Percentiles rank a stretch among this genome's conserved stretches.
phyloP scores from a whole-genome alignment of 768 basidiomycete species.

The Cytidiella melzeri region DNA sequence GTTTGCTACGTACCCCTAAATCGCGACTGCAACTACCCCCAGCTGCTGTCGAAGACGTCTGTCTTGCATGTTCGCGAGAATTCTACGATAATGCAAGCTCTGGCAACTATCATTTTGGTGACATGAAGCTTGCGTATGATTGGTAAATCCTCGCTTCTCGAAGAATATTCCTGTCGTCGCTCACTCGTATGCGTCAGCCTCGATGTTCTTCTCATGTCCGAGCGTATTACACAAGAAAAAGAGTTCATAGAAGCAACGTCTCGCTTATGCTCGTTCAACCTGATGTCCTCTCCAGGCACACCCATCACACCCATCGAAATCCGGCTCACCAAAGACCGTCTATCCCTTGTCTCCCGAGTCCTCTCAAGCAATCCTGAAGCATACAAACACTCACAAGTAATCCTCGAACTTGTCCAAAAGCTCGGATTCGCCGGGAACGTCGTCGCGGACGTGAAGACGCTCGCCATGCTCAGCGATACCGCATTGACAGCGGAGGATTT shows the following conservation, averaged over 20 bases:
- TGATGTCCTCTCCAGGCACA: constrained; percentile 67
- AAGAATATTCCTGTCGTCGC: too few species aligned
- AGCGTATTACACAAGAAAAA: constrained; percentile 59
- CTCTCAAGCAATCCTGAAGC: constrained; percentile 81
- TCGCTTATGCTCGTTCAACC: constrained; percentile 87
- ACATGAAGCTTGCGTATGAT: constrained; percentile 96
- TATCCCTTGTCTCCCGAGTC: constrained; percentile 82
- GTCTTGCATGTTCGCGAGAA: constrained; percentile 76
- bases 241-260: constrained; percentile 98
- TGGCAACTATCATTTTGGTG: constrained; percentile 88
- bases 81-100: constrained; percentile 92
- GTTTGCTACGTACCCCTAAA: constrained; percentile 45
- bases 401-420: constrained; percentile 85
- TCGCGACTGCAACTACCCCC: constrained; percentile 30
- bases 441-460: constrained; percentile 72
- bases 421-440: constrained; percentile 71
- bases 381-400: constrained; percentile 87
- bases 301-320: constrained; percentile 90
- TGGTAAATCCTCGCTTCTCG: too few species aligned
- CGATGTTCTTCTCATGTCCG: constrained; percentile 61
- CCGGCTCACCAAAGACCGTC: constrained; percentile 81
- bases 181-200: constrained; percentile 43
- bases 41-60: constrained; percentile 64
- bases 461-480: constrained; percentile 88
- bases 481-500: constrained; percentile 84